Percentiles rank a stretch among this genome's conserved stretches.
These are phyloP conservation scores for Colletotrichum kahawae DNA, from an alignment of 2,329 filamentous ascomycete genomes.

Conservation along the genomic window DNA sequence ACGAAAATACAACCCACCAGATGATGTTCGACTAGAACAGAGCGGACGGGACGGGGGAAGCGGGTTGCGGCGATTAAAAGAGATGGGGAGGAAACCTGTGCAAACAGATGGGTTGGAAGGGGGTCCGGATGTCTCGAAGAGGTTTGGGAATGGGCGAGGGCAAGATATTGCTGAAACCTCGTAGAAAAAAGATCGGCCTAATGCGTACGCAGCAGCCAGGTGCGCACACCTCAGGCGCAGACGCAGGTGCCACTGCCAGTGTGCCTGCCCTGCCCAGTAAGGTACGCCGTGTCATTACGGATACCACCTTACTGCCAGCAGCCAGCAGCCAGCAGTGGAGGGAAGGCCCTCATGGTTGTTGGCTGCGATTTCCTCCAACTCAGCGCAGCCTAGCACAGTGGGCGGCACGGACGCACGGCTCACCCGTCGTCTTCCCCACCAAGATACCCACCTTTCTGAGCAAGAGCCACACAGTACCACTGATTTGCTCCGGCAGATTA, in stretches of 20 bases:
- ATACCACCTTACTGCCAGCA: not conserved
- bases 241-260: not conserved
- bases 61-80: constrained; percentile 11
- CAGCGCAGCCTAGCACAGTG: not conserved
- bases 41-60: not conserved
- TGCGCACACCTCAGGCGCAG: not conserved
- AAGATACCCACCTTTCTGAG: not conserved
- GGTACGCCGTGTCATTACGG: not conserved
- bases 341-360: not conserved
- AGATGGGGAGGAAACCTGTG: constrained; percentile 17
- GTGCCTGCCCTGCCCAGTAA: not conserved
- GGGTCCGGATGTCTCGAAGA: constrained; percentile 24
- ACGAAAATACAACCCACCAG: constrained; percentile 12
- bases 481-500: constrained; percentile 4
- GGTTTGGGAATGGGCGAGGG: constrained; percentile 28
- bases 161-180: constrained; percentile 32
- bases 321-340: not conserved
- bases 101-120: constrained; percentile 21
- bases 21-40: not conserved
- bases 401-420: not conserved
- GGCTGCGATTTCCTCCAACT: not conserved
- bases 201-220: constrained; percentile 1
- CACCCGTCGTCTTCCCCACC: not conserved
- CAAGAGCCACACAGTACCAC: constrained; percentile 7
- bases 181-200: constrained; percentile 23